These are phyloP conservation scores for Fraxinus anomala DNA, from an alignment of 257 asterid genomes.

Conservation along the genomic window DNA sequence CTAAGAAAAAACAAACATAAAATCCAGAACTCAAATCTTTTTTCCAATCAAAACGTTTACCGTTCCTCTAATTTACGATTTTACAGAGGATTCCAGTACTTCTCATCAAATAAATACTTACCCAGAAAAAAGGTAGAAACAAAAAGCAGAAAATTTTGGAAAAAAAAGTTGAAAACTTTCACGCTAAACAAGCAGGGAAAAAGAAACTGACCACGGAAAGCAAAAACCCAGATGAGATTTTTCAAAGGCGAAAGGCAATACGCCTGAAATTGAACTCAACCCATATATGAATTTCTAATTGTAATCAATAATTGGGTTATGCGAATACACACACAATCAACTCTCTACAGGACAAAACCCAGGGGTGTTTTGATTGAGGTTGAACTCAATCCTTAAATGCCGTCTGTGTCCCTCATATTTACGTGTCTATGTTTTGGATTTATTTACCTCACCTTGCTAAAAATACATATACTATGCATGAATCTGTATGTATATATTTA, in stretches of 20 bases:
- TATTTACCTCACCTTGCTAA: background rate
- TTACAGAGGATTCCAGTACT: background rate
- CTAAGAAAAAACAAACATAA: background rate
- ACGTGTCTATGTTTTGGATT: constrained; percentile 17
- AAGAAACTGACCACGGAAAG: constrained; percentile 28
- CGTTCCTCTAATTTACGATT: background rate
- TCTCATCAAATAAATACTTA: constrained; percentile 15
- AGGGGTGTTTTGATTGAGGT: constrained; percentile 15
- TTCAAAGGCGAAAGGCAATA: background rate
- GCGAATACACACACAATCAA: constrained; percentile 5
- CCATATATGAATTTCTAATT: constrained; percentile 14
- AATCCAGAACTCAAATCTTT: background rate
- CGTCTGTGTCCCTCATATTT: constrained; percentile 11
- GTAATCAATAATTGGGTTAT: constrained; percentile 26
- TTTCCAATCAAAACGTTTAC: background rate
- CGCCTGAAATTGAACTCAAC: constrained; percentile 8
- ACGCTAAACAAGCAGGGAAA: background rate
- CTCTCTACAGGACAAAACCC: constrained; percentile 6
- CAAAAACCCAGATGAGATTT: constrained; percentile 31
- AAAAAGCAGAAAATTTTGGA: constrained; percentile 12
- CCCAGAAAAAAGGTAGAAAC: constrained; percentile 8
- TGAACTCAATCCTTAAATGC: constrained; percentile 31
- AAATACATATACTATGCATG: background rate
- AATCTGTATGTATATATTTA: constrained; percentile 12
- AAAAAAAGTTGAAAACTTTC: background rate